Conservation (phyloP, 164 flowering plant genomes). For the Kingdonia uniflora region DNA sequence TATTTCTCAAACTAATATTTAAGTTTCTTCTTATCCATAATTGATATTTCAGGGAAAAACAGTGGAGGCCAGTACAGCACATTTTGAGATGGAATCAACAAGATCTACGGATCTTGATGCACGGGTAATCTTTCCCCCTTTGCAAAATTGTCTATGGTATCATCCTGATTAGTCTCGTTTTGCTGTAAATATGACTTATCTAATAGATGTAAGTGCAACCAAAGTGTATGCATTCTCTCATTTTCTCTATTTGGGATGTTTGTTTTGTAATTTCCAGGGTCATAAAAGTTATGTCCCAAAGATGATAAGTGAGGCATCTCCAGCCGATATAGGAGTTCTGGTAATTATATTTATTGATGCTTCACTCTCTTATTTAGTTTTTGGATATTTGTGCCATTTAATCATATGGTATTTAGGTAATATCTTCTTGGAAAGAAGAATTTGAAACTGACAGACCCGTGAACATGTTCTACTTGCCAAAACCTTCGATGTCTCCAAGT, state of each 20-base stretch:
- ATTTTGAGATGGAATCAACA: constrained; percentile 87
- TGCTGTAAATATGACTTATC: no score
- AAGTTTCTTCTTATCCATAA: no score
- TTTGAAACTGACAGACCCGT: constrained; percentile 99
- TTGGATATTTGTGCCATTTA: no score
- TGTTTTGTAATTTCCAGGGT: constrained; percentile 41
- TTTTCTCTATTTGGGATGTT: not conserved
- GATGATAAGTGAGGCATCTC: constrained; percentile 99
- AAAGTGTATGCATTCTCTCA: not conserved
- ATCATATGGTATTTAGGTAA: constrained; percentile 37
- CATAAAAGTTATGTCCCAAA: constrained; percentile 99
- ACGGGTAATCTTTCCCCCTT: constrained; percentile 41
- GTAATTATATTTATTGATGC: constrained; percentile 22
- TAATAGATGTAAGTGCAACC: no score
- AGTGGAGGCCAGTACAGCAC: constrained; percentile 97
- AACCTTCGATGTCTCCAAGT: constrained; percentile 90
- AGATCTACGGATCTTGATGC: constrained; percentile 98
- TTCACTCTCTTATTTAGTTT: not conserved
- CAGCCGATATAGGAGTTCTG: constrained; percentile 95
- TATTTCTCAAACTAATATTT: no score
- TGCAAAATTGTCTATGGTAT: no score
- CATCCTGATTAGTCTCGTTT: no score
- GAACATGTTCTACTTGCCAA: constrained; percentile 98
- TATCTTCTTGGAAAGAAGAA: constrained; percentile 98
- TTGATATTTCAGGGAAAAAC: constrained; percentile 67